phyloP scores from a whole-genome alignment of 2,329 filamentous ascomycete species.

The Whalleya microplaca region DNA sequence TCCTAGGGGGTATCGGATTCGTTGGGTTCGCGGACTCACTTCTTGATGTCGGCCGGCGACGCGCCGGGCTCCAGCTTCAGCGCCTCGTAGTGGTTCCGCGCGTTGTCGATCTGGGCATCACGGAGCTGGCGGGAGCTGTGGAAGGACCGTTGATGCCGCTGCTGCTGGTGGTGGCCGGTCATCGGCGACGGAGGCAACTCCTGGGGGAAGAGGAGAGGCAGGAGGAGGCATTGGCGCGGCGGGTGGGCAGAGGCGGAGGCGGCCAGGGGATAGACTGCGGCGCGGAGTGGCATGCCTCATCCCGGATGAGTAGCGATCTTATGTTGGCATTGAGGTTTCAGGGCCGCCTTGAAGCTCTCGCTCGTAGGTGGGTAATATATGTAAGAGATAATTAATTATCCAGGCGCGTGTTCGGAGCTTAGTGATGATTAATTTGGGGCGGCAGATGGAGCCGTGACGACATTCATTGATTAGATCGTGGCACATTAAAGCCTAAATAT shows the following conservation, averaged over 20 bases:
- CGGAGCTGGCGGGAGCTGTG: constrained; percentile 45
- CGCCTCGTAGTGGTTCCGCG: constrained; percentile 77
- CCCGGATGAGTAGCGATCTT: constrained; percentile 38
- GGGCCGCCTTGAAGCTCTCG: too few species aligned
- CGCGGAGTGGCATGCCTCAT: constrained; percentile 67
- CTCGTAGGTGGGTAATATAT: too few species aligned
- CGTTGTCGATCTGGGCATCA: constrained; percentile 40
- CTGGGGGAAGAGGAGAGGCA: constrained; percentile 1
- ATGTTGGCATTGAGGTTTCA: not conserved
- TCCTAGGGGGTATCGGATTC: too few species aligned
- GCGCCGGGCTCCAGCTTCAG: constrained; percentile 74
- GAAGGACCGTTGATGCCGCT: constrained; percentile 39
- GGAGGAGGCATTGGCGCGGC: constrained; percentile 24
- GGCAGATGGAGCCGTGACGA: too few species aligned
- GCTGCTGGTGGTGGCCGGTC: not conserved
- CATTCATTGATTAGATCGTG: too few species aligned
- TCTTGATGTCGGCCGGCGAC: constrained; percentile 80
- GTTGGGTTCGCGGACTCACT: constrained; percentile 58
- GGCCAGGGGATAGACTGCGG: constrained; percentile 30
- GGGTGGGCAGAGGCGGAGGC: constrained; percentile 21
- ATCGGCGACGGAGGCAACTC: not conserved
- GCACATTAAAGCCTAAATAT: too few species aligned
- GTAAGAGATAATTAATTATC: too few species aligned
- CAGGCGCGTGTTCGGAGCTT: too few species aligned
- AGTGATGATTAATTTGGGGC: too few species aligned